Conservation (phyloP, 257 asterid species). For the Nicotiana obtusifolia region DNA sequence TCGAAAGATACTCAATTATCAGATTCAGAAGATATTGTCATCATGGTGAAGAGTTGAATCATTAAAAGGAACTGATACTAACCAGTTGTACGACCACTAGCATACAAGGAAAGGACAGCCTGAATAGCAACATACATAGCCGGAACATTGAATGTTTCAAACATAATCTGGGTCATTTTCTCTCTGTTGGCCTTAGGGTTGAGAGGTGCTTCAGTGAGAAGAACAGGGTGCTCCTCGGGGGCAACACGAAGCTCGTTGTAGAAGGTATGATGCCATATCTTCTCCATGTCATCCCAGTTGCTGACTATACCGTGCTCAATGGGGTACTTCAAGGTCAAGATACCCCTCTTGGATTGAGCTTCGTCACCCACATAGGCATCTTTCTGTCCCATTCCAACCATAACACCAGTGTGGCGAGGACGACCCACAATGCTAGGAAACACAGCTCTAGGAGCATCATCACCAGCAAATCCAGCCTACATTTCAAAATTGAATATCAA, state of each 20-base stretch:
- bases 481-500: neutral
- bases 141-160: constrained; percentile 45
- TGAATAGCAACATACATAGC: constrained; percentile 56
- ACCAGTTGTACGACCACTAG: constrained; percentile 57
- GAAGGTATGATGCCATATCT: constrained; percentile 54
- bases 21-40: neutral
- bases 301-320: constrained; percentile 49
- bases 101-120: constrained; percentile 46
- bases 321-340: constrained; percentile 45
- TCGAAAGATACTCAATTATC: neutral
- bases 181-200: constrained; percentile 52
- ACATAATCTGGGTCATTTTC: constrained; percentile 54
- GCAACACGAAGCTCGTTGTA: constrained; percentile 55
- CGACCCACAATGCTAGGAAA: constrained; percentile 51
- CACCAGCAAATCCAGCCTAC: constrained; percentile 53
- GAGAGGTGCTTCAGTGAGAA: constrained; percentile 50
- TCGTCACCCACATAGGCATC: constrained; percentile 52
- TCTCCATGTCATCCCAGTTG: constrained; percentile 56
- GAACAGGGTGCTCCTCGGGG: constrained; percentile 48
- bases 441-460: constrained; percentile 52
- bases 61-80: neutral
- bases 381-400: constrained; percentile 56
- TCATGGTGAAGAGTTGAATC: neutral
- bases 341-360: constrained; percentile 52
- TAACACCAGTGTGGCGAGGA: constrained; percentile 48